phyloP scores from a whole-genome alignment of 2,329 filamentous ascomycete species.

The Tolypocladium ovalisporum region DNA sequence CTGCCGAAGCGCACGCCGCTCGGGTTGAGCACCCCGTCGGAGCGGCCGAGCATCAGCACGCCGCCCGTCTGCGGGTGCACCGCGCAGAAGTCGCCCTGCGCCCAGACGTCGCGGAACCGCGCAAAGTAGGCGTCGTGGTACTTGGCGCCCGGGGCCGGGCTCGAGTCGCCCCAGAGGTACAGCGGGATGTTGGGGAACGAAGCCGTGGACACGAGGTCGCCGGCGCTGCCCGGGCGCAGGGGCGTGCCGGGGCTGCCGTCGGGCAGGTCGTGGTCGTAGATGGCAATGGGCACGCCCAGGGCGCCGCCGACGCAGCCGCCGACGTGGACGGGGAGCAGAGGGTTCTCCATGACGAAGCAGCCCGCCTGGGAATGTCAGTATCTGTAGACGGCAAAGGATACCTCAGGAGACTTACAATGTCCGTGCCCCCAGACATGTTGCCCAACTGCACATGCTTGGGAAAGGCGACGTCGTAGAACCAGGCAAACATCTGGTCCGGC shows the following conservation, averaged over 20 bases:
- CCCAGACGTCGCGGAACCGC: slow-evolving; percentile 61
- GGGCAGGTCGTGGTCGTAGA: slow-evolving; percentile 54
- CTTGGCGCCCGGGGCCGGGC: slow-evolving; percentile 37
- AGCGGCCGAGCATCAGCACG: slow-evolving; percentile 56
- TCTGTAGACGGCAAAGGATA: neutral
- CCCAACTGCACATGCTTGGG: slow-evolving; percentile 53
- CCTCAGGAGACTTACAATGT: slow-evolving; percentile 49
- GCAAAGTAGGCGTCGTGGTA: slow-evolving; percentile 52
- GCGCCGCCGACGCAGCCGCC: slow-evolving; percentile 40
- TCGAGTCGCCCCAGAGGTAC: slow-evolving; percentile 49
- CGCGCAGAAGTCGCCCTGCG: slow-evolving; percentile 70
- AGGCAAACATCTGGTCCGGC: slow-evolving; percentile 65
- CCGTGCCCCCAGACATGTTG: slow-evolving; percentile 71
- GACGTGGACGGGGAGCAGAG: slow-evolving; percentile 53
- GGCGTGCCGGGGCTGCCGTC: slow-evolving; percentile 28
- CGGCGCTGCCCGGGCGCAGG: slow-evolving; percentile 50
- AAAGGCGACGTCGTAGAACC: slow-evolving; percentile 65
- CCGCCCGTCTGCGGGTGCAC: slow-evolving; percentile 57
- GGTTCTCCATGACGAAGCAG: slow-evolving; percentile 54
- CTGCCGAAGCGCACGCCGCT: slow-evolving; percentile 70
- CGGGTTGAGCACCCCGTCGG: slow-evolving; percentile 72
- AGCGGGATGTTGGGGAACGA: slow-evolving; percentile 70
- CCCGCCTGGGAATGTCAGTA: slow-evolving; percentile 29
- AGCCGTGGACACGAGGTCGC: slow-evolving; percentile 61
- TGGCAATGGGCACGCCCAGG: slow-evolving; percentile 38